A percentile compares a stretch with the other conserved stretches of the same genome.
Conservation (phyloP, 257 asterid genomes). For the Fraxinus excelsior region DNA sequence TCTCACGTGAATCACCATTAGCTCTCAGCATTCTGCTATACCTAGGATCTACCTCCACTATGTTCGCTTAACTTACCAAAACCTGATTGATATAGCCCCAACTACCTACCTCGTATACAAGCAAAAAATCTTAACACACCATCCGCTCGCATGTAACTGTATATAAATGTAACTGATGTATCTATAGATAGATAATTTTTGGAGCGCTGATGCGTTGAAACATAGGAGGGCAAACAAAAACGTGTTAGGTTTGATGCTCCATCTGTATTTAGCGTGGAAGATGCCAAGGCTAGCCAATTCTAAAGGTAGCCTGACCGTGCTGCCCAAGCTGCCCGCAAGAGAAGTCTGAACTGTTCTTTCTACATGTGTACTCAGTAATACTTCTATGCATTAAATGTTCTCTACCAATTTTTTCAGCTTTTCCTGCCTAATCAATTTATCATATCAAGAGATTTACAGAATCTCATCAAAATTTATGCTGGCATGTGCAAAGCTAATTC, state of each 20-base stretch:
- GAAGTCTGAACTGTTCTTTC: neutral
- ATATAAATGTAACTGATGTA: neutral
- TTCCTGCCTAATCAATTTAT: neutral
- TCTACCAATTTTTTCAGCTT: neutral
- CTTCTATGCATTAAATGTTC: neutral
- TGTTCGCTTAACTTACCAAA: neutral
- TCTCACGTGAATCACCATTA: neutral
- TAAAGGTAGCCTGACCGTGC: neutral
- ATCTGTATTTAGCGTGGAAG: neutral
- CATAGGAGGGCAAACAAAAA: neutral
- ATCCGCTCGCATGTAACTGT: neutral
- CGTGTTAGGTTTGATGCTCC: neutral
- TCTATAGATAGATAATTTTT: neutral
- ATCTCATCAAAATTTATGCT: neutral
- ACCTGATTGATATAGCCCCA: neutral
- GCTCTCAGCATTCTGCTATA: neutral
- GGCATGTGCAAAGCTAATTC: neutral
- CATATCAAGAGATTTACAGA: neutral
- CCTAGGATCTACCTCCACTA: neutral
- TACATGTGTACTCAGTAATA: neutral
- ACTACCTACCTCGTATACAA: neutral
- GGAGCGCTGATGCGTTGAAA: neutral
- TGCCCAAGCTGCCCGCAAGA: slow-evolving; percentile 1
- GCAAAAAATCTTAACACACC: neutral
- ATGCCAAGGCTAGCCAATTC: neutral